Conservation (phyloP, 495 filamentous ascomycete species). For the Aspergillus ellipticus region DNA sequence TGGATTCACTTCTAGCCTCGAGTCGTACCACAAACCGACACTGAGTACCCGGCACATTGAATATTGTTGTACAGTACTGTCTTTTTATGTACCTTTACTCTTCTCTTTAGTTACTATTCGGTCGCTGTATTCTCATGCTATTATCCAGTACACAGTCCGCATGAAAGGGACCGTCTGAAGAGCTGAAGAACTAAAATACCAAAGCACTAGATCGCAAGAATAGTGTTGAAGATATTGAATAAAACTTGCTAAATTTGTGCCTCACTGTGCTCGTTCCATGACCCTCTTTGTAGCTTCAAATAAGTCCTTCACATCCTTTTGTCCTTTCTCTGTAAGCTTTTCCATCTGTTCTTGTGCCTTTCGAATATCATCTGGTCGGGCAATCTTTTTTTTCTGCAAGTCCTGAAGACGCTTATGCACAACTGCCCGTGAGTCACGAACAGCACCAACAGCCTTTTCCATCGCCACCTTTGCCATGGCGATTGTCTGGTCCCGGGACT, state of each 20-base stretch:
- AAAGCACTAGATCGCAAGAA: not conserved
- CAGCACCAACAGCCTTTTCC: slow-evolving; percentile 51
- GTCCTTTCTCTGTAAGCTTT: slow-evolving; percentile 67
- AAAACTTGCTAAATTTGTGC: not conserved
- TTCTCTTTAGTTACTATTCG: not conserved
- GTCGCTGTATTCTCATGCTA: not conserved
- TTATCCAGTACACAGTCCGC: not conserved
- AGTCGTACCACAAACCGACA: slow-evolving; percentile 30
- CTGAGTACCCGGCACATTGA: slow-evolving; percentile 9
- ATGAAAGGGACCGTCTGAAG: not conserved
- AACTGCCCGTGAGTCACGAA: slow-evolving; percentile 52
- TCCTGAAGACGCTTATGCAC: slow-evolving; percentile 65
- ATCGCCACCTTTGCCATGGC: slow-evolving; percentile 56
- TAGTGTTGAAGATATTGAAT: not conserved
- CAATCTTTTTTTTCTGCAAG: slow-evolving; percentile 52
- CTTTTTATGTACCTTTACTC: slow-evolving; percentile 10
- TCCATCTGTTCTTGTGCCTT: slow-evolving; percentile 68
- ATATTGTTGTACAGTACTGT: slow-evolving; percentile 28
- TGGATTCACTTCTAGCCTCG: slow-evolving; percentile 38
- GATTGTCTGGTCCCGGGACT: slow-evolving; percentile 51
- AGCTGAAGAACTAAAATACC: not conserved
- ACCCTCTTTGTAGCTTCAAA: slow-evolving; percentile 64
- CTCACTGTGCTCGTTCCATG: slow-evolving; percentile 42
- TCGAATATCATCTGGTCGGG: slow-evolving; percentile 62
- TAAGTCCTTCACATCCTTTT: slow-evolving; percentile 61